Conservation (phyloP, 306 rosid species). For the Rubus idaeus region DNA sequence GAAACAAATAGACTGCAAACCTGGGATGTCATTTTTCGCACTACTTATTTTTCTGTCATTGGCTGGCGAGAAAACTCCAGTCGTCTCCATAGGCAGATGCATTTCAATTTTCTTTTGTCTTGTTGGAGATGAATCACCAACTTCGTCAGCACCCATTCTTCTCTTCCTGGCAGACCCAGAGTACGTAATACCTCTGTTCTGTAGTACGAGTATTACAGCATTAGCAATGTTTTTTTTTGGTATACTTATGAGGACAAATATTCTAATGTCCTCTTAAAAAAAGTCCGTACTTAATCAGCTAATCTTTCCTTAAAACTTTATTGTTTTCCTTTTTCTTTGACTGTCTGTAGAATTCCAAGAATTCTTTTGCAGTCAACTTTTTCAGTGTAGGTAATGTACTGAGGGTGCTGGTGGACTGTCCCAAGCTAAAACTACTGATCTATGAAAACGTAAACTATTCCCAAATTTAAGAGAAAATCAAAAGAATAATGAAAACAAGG, state of each 20-base stretch:
- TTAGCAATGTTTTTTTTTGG: not conserved
- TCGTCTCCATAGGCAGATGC: slow-evolving; percentile 19
- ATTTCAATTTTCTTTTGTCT: slow-evolving; percentile 33
- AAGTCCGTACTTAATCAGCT: not conserved
- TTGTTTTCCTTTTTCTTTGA: not conserved
- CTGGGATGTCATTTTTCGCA: slow-evolving; percentile 39
- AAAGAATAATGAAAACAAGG: not conserved
- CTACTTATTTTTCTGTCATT: slow-evolving; percentile 28
- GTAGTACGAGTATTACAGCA: slow-evolving; percentile 15
- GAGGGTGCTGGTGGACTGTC: not conserved
- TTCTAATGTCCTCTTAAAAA: not conserved
- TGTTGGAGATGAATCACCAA: slow-evolving; percentile 31
- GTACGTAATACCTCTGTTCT: slow-evolving; percentile 64
- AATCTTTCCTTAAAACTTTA: not conserved
- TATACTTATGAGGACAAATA: not conserved
- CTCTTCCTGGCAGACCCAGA: slow-evolving; percentile 54
- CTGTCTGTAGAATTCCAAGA: not conserved
- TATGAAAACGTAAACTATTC: not conserved
- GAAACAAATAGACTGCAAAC: slow-evolving; percentile 40
- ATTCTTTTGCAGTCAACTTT: not conserved
- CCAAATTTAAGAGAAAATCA: not conserved
- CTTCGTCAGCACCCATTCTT: slow-evolving; percentile 38
- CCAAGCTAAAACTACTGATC: not conserved
- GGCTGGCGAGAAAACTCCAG: slow-evolving; percentile 14
- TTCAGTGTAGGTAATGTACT: not conserved